phyloP scores from a whole-genome alignment of 306 rosid genomes.

The Inga leiocalycina region DNA sequence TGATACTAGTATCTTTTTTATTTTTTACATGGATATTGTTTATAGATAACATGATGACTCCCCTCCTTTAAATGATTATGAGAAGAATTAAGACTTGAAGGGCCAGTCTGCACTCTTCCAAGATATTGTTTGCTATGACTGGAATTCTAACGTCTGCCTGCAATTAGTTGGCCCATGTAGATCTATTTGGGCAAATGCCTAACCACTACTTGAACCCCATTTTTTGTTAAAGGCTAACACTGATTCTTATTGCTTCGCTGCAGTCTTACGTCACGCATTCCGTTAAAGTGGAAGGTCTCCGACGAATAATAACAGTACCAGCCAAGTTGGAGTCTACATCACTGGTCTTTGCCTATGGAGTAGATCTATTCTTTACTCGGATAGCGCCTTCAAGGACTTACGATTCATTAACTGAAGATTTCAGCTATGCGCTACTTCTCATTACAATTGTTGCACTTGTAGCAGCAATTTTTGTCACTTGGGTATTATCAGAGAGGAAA shows the following conservation, averaged over 20 bases:
- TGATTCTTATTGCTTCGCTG: constrained; percentile 34
- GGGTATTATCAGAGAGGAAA: constrained; percentile 88
- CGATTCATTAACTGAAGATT: constrained; percentile 97
- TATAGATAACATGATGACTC: not conserved
- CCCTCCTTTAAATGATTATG: not conserved
- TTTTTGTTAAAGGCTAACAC: constrained; percentile 18
- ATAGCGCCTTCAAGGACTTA: constrained; percentile 91
- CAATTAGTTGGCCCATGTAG: not conserved
- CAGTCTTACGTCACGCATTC: constrained; percentile 91
- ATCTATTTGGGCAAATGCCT: constrained; percentile 23
- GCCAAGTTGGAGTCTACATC: constrained; percentile 97
- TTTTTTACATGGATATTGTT: not conserved
- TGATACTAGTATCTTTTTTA: not conserved
- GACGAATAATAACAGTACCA: constrained; percentile 78
- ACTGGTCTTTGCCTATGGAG: constrained; percentile 88
- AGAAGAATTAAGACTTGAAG: not conserved
- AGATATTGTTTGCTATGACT: not conserved
- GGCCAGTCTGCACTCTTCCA: not conserved
- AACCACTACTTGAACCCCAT: constrained; percentile 4
- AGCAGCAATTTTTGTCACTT: constrained; percentile 84
- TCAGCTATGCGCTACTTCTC: constrained; percentile 97
- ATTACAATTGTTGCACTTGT: constrained; percentile 85
- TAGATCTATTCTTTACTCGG: constrained; percentile 87
- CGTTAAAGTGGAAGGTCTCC: constrained; percentile 85
- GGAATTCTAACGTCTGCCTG: constrained; percentile 1